Percentiles rank a stretch among this genome's conserved stretches.
Conservation (phyloP, 257 asterid species). For the Voacanga thouarsii region DNA sequence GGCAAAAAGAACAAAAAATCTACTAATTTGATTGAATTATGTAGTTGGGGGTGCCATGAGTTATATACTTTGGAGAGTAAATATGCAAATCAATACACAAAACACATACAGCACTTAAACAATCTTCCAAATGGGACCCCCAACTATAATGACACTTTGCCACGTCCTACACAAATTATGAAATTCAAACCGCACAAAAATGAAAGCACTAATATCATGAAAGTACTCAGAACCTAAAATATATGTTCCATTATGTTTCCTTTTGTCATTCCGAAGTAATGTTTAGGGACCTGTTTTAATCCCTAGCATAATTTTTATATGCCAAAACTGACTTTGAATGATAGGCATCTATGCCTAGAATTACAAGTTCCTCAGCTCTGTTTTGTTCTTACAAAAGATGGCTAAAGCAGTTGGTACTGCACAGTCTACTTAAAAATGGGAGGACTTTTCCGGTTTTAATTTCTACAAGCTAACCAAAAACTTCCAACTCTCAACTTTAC, state of each 20-base stretch:
- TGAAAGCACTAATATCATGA: no score
- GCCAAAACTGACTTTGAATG: not conserved
- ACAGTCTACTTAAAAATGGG: not conserved
- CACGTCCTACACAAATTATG: not conserved
- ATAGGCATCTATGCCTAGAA: not conserved
- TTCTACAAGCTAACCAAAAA: not conserved
- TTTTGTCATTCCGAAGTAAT: not conserved
- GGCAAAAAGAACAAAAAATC: no score
- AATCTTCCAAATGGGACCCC: no score
- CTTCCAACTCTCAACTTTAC: not conserved
- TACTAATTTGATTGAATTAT: no score
- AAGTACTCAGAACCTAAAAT: no score
- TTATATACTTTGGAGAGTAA: no score
- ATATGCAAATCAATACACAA: no score
- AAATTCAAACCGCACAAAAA: no score
- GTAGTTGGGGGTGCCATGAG: no score
- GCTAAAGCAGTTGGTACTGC: not conserved
- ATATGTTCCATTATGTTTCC: not conserved
- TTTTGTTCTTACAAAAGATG: not conserved
- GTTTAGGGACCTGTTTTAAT: not conserved
- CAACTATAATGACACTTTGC: no score
- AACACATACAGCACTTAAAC: no score
- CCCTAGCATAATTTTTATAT: not conserved
- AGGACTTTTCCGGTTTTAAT: not conserved
- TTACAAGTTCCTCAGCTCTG: not conserved